These are phyloP conservation scores for Coemansia sp. DNA, from an alignment of 192 early-diverging fungal species.

Conservation along the genomic window DNA sequence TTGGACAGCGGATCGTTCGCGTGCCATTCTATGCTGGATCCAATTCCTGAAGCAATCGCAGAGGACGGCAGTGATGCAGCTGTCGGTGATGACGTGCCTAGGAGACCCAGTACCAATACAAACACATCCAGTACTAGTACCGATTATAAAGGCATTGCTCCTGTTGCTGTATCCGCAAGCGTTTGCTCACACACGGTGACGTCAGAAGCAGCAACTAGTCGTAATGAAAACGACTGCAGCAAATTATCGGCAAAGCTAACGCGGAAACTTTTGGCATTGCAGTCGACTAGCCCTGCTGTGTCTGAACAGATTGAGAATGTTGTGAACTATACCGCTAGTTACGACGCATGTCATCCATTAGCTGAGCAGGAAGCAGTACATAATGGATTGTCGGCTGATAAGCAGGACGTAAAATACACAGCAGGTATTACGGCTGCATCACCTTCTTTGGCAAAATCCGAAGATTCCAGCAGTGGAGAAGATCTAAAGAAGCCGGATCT, in stretches of 20 bases:
- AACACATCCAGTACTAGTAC: not conserved
- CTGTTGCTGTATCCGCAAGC: not conserved
- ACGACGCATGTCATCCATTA: not conserved
- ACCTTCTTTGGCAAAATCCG: not conserved
- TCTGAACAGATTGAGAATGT: not conserved
- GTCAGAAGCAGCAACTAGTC: not conserved
- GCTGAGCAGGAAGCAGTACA: not conserved
- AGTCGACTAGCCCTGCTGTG: not conserved
- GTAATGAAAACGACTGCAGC: conserved; percentile 4
- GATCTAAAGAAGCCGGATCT: conserved; percentile 4
- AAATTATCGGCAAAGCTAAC: conserved; percentile 38
- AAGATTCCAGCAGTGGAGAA: not conserved
- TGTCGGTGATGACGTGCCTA: not conserved
- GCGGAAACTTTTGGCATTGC: conserved; percentile 40
- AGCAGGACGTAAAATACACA: not conserved
- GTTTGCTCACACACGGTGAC: not conserved
- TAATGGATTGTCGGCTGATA: too few species aligned
- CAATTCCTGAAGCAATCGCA: conserved; percentile 31
- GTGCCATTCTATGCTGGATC: conserved; percentile 11
- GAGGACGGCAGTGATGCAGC: conserved; percentile 15
- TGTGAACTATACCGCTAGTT: not conserved
- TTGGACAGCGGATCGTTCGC: conserved; percentile 2
- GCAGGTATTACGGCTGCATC: not conserved
- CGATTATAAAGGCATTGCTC: not conserved
- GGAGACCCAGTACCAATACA: not conserved